Percentiles rank a stretch among this genome's conserved stretches.
Evolutionary conservation across 441 rosid genomes (phyloP).

Genomic region (Mallotus japonicus): DNA sequence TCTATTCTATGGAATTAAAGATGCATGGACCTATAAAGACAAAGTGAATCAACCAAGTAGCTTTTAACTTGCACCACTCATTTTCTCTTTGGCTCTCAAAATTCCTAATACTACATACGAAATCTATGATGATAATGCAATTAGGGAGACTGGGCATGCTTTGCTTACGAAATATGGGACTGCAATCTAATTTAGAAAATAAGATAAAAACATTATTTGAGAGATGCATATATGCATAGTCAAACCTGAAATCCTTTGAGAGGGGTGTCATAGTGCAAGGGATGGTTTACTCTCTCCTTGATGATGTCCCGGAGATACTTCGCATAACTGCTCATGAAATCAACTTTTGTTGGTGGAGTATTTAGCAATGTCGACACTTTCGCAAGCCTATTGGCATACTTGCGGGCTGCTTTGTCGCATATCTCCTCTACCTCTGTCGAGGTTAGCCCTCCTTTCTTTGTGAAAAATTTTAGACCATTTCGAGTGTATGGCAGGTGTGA

Average conservation of each 20-base stretch:
- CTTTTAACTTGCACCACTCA: not conserved
- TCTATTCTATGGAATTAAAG: no score
- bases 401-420: conserved; percentile 65
- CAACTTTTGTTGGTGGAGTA: conserved; percentile 43
- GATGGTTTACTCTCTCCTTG: conserved; percentile 76
- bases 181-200: no score
- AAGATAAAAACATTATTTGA: not conserved
- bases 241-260: conserved; percentile 73
- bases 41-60: no score
- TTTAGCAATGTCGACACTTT: conserved; percentile 61
- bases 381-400: conserved; percentile 60
- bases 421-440: conserved; percentile 83
- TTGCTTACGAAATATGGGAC: not conserved
- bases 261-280: conserved; percentile 65
- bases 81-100: conserved; percentile 1
- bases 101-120: not conserved
- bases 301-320: conserved; percentile 67
- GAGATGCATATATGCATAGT: not conserved
- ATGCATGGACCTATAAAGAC: no score
- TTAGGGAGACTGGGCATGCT: not conserved
- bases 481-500: conserved; percentile 93
- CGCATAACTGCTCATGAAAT: conserved; percentile 72
- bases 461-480: conserved; percentile 86
- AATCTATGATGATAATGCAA: conserved; percentile 2
- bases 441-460: conserved; percentile 82